Evolutionary conservation across 2,329 filamentous ascomycete genomes (phyloP), one percentile per base, ranked within the genome.

Genomic region (Sarocladiaceae sp.): DNA sequence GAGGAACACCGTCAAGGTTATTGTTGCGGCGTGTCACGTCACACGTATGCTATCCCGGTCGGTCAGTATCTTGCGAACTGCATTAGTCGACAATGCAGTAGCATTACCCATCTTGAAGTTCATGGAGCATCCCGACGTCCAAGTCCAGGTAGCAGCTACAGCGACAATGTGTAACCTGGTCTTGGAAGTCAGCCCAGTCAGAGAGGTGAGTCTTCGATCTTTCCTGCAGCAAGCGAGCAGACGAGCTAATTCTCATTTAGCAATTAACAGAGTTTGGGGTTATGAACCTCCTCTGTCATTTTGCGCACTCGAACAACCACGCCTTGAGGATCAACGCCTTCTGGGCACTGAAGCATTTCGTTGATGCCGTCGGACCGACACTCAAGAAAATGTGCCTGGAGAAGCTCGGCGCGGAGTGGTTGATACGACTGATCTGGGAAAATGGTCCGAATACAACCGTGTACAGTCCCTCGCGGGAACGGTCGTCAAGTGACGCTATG

Each of bases 281-380:
- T 1, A 77, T 96, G 58, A 83, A 83, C 55, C 80, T 87, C 1
- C 74, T 97, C 1, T 96, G 91, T 62, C 82, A 88, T 59, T 89
- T 96, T 64, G 90, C 92, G 1, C 88, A 88, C 65, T 94, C 89
- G 1, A 78, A 80, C 44, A 88, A 93, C 62, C 80, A 87, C n/a
- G 82, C 85, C 44, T 75, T 97, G 51, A 83, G 90, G 22, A 77
- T 95, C 23, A 91, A 94, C 60, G 91, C 92, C 20, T 71, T 99
- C 2, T 99, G 94, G 93, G 90, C 91, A 5, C 73, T 99, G 53
- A 97, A 97, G 65, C 90, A 97, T 68, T 79, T 97, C 48, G 86
- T 96, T 2, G 80, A 88, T 56, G 84, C 83, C 20, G 82, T 88
- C 5, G 79, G 80, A 17, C 83, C 86, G 40, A 80, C 86, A 12